Percentiles rank a stretch among this genome's conserved stretches.
These are phyloP conservation scores for Xerocomellus amylosporus DNA, from an alignment of 768 basidiomycete genomes.

Conservation along the genomic window DNA sequence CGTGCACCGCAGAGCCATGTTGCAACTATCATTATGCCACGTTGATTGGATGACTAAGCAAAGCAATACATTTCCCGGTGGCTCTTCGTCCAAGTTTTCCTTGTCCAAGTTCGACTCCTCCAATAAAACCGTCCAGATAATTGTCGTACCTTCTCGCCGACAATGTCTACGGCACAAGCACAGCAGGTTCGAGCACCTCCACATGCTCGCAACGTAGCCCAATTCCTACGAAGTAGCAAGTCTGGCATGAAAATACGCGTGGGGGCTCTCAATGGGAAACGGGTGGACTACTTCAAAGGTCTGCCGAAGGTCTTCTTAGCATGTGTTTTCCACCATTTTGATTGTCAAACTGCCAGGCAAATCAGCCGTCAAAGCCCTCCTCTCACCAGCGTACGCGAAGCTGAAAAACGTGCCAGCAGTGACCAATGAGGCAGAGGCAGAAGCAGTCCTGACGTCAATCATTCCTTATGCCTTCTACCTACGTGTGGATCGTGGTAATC, in stretches of 20 bases:
- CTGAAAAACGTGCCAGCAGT: conserved; percentile 75
- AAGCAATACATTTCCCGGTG: background rate
- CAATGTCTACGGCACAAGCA: conserved; percentile 48
- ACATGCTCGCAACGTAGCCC: conserved; percentile 77
- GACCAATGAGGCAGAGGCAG: conserved; percentile 73
- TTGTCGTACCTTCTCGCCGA: background rate
- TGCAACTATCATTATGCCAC: no score
- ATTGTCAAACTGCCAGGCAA: conserved; percentile 56
- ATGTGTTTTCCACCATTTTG: background rate
- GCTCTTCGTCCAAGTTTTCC: background rate
- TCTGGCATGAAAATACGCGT: conserved; percentile 86
- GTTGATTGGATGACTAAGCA: conserved; percentile 13
- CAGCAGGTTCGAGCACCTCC: conserved; percentile 79
- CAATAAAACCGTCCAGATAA: background rate
- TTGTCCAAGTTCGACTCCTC: background rate
- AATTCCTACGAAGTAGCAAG: conserved; percentile 83
- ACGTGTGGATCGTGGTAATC: conserved; percentile 75
- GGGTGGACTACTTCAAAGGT: conserved; percentile 99
- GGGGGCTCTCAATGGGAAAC: conserved; percentile 90
- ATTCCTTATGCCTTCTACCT: conserved; percentile 91
- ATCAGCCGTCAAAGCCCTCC: conserved; percentile 87
- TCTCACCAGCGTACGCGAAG: conserved; percentile 90
- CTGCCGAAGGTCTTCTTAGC: conserved; percentile 9
- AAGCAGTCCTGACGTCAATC: conserved; percentile 58
- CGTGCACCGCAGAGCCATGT: no score